Evolutionary conservation across 305 asterid species (phyloP), one percentile per base, ranked within the genome.

Genomic region (Solanum hybrid): DNA sequence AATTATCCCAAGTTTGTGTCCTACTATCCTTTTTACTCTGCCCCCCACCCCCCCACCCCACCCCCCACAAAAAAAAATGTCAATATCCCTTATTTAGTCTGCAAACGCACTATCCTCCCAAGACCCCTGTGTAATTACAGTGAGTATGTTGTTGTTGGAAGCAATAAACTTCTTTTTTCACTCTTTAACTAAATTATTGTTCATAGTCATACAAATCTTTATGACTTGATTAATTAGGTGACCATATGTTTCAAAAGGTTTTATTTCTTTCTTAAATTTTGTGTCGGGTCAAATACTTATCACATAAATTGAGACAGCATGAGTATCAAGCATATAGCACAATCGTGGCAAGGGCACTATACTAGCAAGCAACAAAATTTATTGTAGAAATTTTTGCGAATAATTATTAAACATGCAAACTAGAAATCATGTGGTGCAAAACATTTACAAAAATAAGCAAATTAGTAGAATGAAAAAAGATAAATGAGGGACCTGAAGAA

Each of bases 401-500:
- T 22, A 76, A 76, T 76, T 4, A 34, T 36, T 13, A 34, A 45
- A 40, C 36, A 7, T 26, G 36, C 5, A 40, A 80, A 80, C 5
- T 60, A 19, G 22, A 22, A 64, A 51, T 42, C 19, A 56, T 22
- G 27, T 64, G 10, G 19, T 45, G 42, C 14, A 35, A 27, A 60
- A 36, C 60, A 5, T 78, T 9, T 35, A 36, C 64, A 80, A 7
- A 81, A 81, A 40, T 14, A 24, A 1, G 69, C 35, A 38, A 24
- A 80, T 4, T 35, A 38, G 19, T 4, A 80, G 32, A 80, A 27
- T 29, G 19, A 22, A 79, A 10, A 36, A 81, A 14, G 15, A 2
- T 27, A 42, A 42, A 81, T 4, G 8, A 78, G 22, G 26, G 7
- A 78, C 90, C 87, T 88, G 90, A 36, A 88, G 90, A 60, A 88